Percentiles rank a stretch among this genome's conserved stretches.
phyloP scores from a whole-genome alignment of 2,329 filamentous ascomycete genomes.

The Akanthomyces lecanii region DNA sequence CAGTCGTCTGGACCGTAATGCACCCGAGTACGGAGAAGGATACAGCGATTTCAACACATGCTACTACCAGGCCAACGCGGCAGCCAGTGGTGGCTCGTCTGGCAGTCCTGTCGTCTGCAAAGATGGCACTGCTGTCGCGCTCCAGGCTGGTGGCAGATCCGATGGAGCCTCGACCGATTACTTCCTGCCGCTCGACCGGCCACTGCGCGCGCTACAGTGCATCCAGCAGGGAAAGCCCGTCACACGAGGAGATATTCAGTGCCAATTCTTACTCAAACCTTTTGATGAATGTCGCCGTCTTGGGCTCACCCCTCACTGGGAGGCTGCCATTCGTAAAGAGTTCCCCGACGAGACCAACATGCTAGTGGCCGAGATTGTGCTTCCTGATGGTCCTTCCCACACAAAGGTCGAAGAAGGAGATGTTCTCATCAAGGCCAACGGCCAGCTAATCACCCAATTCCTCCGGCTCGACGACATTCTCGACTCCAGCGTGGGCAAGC shows the following conservation, averaged over 20 bases:
- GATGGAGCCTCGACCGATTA: conserved; percentile 98
- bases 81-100: conserved; percentile 95
- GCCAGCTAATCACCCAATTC: conserved; percentile 88
- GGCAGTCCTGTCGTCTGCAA: conserved; percentile 97
- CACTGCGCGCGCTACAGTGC: conserved; percentile 79
- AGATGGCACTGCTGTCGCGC: conserved; percentile 82
- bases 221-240: conserved; percentile 73
- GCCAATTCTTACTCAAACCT: conserved; percentile 92
- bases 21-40: conserved; percentile 94
- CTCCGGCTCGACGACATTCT: conserved; percentile 86
- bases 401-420: conserved; percentile 90
- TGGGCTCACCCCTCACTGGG: conserved; percentile 79
- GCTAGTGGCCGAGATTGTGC: conserved; percentile 91
- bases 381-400: conserved; percentile 85
- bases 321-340: conserved; percentile 73
- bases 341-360: conserved; percentile 95
- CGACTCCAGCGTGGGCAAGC: conserved; percentile 76
- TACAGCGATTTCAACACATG: conserved; percentile 96
- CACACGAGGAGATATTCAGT: conserved; percentile 93
- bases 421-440: conserved; percentile 89
- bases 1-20: conserved; percentile 90
- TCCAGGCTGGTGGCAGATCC: conserved; percentile 89
- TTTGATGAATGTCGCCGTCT: conserved; percentile 95
- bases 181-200: conserved; percentile 89
- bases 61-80: conserved; percentile 97